Evolutionary conservation across 2,329 filamentous ascomycete species (phyloP), one percentile per base, ranked within the genome.

Genomic region (Epichloe elymi): DNA sequence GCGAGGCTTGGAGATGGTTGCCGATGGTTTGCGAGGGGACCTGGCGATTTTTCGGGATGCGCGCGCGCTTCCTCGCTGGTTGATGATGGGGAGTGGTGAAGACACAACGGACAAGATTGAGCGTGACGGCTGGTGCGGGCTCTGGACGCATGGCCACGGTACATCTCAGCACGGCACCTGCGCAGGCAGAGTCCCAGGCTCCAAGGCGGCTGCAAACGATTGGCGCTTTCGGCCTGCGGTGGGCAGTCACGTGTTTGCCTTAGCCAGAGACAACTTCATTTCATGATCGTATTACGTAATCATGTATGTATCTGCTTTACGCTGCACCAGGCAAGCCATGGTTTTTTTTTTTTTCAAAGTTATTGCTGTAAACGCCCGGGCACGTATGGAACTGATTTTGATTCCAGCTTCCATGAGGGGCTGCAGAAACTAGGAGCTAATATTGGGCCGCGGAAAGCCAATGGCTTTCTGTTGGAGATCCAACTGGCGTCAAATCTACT

Each of bases 21-120:
- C 74, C 68, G 75, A 79, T 79, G 75, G 67, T 73, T 74, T 73
- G 72, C 71, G 71, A 73, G 71, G 72, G 68, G 74, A 73, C 74
- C 70, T 73, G 74, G 74, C 71, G 75, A 77, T 76, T 74, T 76
- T 76, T 77, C 74, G 68, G 61, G 74, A 79, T 79, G 75, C 75
- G 76, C 75, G 75, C 73, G 65, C 53, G 52, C 56, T 58, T 52
- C 54, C 70, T 74, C 67, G 68, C 70, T 69, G 61, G 61, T 67
- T 69, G 67, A 71, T 71, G 69, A 73, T 71, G 69, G 67, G 71
- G 72, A 73, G 66, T 72, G 70, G 72, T 73, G 71, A 74, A 71
- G 70, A 71, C 70, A 72, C 70, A 70, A 67, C 65, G 61, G 68
- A 68, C 69, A 72, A 72, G 70, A 71, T 73, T 70, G 67, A 65